Conservation (phyloP, 345 rosid species). For the Erodium maritimum region DNA sequence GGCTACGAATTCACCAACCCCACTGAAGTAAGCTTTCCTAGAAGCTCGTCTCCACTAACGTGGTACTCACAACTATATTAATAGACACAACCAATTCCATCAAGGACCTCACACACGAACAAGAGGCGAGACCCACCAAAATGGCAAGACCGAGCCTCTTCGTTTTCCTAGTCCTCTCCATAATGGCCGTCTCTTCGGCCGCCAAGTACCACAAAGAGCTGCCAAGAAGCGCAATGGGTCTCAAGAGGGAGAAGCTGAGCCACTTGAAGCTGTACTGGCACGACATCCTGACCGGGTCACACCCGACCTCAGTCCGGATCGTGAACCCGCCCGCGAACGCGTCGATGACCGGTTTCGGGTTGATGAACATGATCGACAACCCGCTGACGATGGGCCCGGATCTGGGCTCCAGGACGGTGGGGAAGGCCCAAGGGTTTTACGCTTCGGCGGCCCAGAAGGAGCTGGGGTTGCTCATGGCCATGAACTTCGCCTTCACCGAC, state of each 20-base stretch:
- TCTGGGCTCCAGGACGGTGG: constrained; percentile 45
- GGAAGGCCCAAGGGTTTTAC: constrained; percentile 69
- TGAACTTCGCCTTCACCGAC: constrained; percentile 55
- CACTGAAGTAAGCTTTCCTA: too few relatives aligned
- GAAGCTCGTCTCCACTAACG: too few relatives aligned
- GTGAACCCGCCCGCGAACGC: constrained; percentile 26
- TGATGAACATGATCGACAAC: constrained; percentile 50
- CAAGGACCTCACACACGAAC: too few relatives aligned
- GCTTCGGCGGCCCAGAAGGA: constrained; percentile 43
- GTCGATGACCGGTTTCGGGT: constrained; percentile 26
- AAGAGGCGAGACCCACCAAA: too few relatives aligned
- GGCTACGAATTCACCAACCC: too few relatives aligned
- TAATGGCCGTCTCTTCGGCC: too few relatives aligned
- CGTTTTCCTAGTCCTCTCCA: too few relatives aligned
- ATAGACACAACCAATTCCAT: too few relatives aligned
- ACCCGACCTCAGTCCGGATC: constrained; percentile 36
- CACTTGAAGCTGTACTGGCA: constrained; percentile 65
- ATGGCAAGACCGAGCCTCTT: too few relatives aligned
- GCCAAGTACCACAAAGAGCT: too few relatives aligned
- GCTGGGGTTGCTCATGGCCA: constrained; percentile 46
- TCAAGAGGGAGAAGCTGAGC: constrained; percentile 43
- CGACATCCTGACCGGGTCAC: constrained; percentile 36
- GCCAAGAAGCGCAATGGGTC: neutral
- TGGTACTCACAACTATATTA: too few relatives aligned
- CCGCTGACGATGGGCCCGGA: constrained; percentile 46